phyloP scores from a whole-genome alignment of 2,329 filamentous ascomycete genomes.

The Ophiocordyceps camponoti-saundersi region DNA sequence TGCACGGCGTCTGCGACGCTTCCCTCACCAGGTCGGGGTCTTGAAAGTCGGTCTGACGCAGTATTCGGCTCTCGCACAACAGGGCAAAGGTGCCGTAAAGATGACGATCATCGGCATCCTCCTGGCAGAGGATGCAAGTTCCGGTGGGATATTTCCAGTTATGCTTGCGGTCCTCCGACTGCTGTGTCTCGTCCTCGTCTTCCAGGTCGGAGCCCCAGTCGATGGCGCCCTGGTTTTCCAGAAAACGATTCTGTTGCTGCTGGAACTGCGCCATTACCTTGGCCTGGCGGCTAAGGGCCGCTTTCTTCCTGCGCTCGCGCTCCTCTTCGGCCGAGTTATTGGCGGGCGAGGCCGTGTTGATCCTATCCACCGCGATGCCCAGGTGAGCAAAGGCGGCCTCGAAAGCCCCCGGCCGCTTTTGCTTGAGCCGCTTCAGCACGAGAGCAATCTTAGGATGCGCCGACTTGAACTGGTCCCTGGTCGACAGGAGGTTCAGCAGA shows the following conservation, averaged over 20 bases:
- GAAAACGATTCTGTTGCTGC: slow-evolving; percentile 87
- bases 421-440: slow-evolving; percentile 69
- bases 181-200: slow-evolving; percentile 44
- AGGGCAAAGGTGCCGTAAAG: slow-evolving; percentile 90
- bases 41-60: slow-evolving; percentile 71
- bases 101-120: slow-evolving; percentile 77
- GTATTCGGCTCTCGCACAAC: slow-evolving; percentile 68
- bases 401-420: slow-evolving; percentile 62
- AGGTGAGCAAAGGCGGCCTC: slow-evolving; percentile 46
- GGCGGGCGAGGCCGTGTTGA: slow-evolving; percentile 71
- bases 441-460: slow-evolving; percentile 74
- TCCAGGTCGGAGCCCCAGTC: slow-evolving; percentile 73
- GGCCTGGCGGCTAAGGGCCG: slow-evolving; percentile 76
- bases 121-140: slow-evolving; percentile 91
- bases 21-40: slow-evolving; percentile 76
- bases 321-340: slow-evolving; percentile 51
- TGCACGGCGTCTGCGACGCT: slow-evolving; percentile 59
- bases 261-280: slow-evolving; percentile 97
- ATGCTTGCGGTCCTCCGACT: slow-evolving; percentile 45
- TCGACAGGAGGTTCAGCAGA: slow-evolving; percentile 42
- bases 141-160: slow-evolving; percentile 79
- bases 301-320: slow-evolving; percentile 72
- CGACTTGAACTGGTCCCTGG: slow-evolving; percentile 59
- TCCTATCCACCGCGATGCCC: slow-evolving; percentile 56
- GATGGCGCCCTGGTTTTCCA: slow-evolving; percentile 73